These are phyloP conservation scores for Hypoxylon sp. DNA, from an alignment of 2,329 filamentous ascomycete species.

Conservation along the genomic window DNA sequence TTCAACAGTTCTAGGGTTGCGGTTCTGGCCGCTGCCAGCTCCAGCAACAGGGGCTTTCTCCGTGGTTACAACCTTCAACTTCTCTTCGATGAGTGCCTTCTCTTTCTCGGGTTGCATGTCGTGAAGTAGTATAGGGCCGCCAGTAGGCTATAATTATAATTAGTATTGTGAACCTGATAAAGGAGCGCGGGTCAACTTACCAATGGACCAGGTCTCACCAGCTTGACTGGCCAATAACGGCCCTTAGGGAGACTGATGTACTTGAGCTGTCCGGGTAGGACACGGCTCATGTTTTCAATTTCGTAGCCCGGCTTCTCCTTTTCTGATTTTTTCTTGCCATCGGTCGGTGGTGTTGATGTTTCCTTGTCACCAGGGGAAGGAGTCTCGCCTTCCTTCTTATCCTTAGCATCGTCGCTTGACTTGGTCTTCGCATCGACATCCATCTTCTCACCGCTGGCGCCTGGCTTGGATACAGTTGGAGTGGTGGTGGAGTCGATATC, in stretches of 20 bases:
- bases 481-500: constrained; percentile 86
- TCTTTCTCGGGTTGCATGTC: constrained; percentile 84
- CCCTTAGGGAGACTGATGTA: constrained; percentile 93
- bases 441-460: constrained; percentile 83
- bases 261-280: constrained; percentile 92
- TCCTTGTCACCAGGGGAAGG: constrained; percentile 70
- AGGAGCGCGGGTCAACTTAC: constrained; percentile 61
- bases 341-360: constrained; percentile 61
- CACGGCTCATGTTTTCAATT: constrained; percentile 95
- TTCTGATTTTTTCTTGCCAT: constrained; percentile 88
- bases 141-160: constrained; percentile 77
- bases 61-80: constrained; percentile 83
- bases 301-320: constrained; percentile 98
- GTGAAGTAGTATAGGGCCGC: constrained; percentile 90
- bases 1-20: constrained; percentile 52
- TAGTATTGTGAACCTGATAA: constrained; percentile 52
- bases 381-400: constrained; percentile 71
- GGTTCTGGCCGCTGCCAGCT: constrained; percentile 44
- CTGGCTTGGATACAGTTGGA: constrained; percentile 72
- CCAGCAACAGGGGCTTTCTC: constrained; percentile 71
- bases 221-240: constrained; percentile 90
- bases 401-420: constrained; percentile 65
- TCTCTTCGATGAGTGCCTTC: constrained; percentile 88
- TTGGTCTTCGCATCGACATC: constrained; percentile 77
- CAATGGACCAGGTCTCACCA: constrained; percentile 61